Percentiles rank a stretch among this genome's conserved stretches.
phyloP scores from a whole-genome alignment of 768 basidiomycete species.

The Suillus hirtellus region DNA sequence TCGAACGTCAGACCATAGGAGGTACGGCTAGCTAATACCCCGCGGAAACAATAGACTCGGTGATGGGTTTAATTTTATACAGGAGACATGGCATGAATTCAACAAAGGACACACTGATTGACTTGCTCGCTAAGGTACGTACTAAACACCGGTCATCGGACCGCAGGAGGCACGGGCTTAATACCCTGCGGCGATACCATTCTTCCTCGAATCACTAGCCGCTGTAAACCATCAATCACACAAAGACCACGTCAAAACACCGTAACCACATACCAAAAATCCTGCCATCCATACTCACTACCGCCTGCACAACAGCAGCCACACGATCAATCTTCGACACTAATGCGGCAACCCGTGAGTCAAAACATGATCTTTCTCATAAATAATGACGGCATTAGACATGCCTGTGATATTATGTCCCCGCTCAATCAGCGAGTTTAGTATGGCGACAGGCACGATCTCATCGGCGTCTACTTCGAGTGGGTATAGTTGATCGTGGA shows the following conservation, averaged over 20 bases:
- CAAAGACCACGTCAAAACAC: slow-evolving; percentile 2
- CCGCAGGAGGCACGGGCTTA: slow-evolving; percentile 29
- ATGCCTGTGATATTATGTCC: slow-evolving; percentile 76
- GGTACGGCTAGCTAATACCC: not conserved
- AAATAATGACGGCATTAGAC: slow-evolving; percentile 40
- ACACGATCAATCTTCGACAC: slow-evolving; percentile 70
- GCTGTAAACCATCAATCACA: slow-evolving; percentile 41
- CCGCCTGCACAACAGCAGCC: slow-evolving; percentile 74
- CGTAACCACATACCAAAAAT: slow-evolving; percentile 58
- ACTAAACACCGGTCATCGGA: not conserved
- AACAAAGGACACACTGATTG: too few relatives aligned
- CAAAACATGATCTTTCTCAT: slow-evolving; percentile 1
- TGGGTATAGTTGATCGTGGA: slow-evolving; percentile 89
- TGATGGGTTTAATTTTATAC: not conserved
- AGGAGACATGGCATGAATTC: not conserved
- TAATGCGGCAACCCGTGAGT: slow-evolving; percentile 22
- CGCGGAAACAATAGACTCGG: not conserved
- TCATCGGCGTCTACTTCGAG: slow-evolving; percentile 57
- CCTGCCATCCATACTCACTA: slow-evolving; percentile 48
- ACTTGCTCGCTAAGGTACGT: not conserved
- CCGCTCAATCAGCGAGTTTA: slow-evolving; percentile 53
- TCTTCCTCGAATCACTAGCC: slow-evolving; percentile 89
- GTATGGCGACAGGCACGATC: slow-evolving; percentile 53
- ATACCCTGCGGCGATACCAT: slow-evolving; percentile 89
- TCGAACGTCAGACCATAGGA: not conserved